Evolutionary conservation across 163 green algal species (phyloP), one percentile per base, ranked within the genome.

Genomic region (Scenedesmus sp.): DNA sequence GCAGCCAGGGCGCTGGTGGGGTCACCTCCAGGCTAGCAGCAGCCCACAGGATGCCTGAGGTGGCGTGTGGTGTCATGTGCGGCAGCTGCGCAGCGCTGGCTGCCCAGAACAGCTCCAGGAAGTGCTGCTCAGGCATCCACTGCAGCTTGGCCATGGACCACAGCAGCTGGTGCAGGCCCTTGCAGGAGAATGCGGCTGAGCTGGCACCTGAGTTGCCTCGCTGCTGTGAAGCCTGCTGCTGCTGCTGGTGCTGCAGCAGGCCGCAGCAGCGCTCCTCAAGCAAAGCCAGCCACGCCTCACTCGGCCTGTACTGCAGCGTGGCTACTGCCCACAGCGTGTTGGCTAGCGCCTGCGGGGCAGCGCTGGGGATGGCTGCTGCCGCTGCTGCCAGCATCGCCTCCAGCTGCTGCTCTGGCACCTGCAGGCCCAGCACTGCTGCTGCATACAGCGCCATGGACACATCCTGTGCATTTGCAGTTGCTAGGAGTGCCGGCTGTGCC

Each of bases 261-360:
- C 10, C 4, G 66, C 64, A 70, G 66, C 77, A 90, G 52, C 34
- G 64, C 54, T 82, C 6, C 66, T 92, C 88, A 1, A 92, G 3
- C 57, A 15, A 3, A 5, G 0, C 5, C 81, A 92, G 64, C 82
- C 88, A 88, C 81, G 84, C 16, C 81, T 92, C 62, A 10, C 12
- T 18, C 18, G 88, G 88, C 66, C 26, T 26, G 20, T 73, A n/a
- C 60, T 92, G 88, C 62, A 92, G 62, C 62, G 59, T 64, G 10
- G 81, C 81, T 23, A 87, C 57, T 18, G 88, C 88, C 88, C 88
- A 92, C 9, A 92, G 81, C 2, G 60, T 92, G 82, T 92, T 92
- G n/a, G 88, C 88, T 9, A 92, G n/a, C 7, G 88, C 88, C 73
- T 92, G 88, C 13, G 88, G 88, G n/a, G 88, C 62, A 20, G 88